phyloP scores from a whole-genome alignment of 1,284 basidiomycete genomes.

The Leucoagaricus sp. region DNA sequence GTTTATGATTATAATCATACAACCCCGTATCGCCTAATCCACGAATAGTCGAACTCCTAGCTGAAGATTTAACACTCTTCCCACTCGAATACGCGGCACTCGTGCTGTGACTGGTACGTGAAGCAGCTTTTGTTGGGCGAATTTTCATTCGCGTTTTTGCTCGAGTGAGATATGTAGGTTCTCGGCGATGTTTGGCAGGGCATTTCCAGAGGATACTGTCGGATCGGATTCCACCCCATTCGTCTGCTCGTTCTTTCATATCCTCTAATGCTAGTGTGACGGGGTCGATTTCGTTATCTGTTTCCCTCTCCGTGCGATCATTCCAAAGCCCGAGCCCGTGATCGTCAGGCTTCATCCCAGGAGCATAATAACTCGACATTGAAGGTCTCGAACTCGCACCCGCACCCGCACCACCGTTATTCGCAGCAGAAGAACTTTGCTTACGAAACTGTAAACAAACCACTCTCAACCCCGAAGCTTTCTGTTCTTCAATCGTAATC shows the following conservation, averaged over 20 bases:
- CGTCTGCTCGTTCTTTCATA: conserved; percentile 22
- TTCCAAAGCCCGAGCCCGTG: too few species aligned
- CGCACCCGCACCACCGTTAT: too few species aligned
- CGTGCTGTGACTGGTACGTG: neutral
- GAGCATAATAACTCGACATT: neutral
- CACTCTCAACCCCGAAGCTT: conserved; percentile 9
- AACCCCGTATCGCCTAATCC: neutral
- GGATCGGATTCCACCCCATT: conserved; percentile 45
- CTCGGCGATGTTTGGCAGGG: neutral
- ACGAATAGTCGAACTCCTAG: neutral
- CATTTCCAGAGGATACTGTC: conserved; percentile 22
- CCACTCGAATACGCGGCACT: neutral
- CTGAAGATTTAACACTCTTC: neutral
- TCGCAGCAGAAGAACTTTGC: neutral
- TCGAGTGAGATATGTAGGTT: neutral
- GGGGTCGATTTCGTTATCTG: conserved; percentile 1
- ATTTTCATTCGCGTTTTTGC: neutral
- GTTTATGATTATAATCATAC: neutral
- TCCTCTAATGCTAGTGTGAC: conserved; percentile 9
- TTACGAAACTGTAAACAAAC: conserved; percentile 14
- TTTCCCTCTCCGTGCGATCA: neutral
- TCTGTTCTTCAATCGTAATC: conserved; percentile 11
- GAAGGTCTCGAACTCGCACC: too few species aligned
- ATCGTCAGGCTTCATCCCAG: too few species aligned
- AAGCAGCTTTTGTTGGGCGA: neutral